Evolutionary conservation across 768 basidiomycete species (phyloP), one percentile per base, ranked within the genome.

Genomic region (Cystofilobasidium macerans): DNA sequence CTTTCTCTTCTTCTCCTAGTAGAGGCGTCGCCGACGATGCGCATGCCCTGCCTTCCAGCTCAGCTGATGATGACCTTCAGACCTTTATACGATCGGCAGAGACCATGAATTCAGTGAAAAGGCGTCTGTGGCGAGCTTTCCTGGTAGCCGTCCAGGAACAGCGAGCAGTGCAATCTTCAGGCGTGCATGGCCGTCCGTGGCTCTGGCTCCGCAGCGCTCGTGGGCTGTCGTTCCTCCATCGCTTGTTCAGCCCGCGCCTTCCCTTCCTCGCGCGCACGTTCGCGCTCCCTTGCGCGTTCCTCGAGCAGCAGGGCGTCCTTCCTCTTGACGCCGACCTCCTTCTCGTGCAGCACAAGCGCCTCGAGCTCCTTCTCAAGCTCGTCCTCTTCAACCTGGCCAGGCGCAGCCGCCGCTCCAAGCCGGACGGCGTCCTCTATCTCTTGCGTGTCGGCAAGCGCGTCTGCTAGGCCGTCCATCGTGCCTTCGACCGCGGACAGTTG

Each of bases 381-480:
- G 58, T 76, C 73, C 22, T 69, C 68, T 3, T 81, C 81, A 11
- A 80, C 76, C 9, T 59, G 70, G 20, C 57, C 60, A 3, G 79
- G 78, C 0, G 72, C 71, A 13, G 79, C 76, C 68, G 87, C 82
- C 2, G 82, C 84, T 26, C 86, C 87, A 43, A 84, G 75, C 66
- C 80, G 80, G 56, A 97, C 83, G 3, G 85, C 83, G 35, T 87
- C 82, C 70, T 94, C 87, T 20, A 95, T 79, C 71, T 95, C 92
- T 43, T 80, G 80, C 48, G 89, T 88, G 71, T 91, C 85, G 0
- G 85, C 82, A 69, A 88, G 86, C 2, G 86, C 87, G 68, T 87
- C 86, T 0, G 88, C 86, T 70, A 98, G 80, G 12, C 85, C 86
- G 30, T 92, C 88, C 83, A 94, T 85, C 3, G 91, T 94, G 70